phyloP scores from a whole-genome alignment of 208 protist species.

The Leishmania major region DNA sequence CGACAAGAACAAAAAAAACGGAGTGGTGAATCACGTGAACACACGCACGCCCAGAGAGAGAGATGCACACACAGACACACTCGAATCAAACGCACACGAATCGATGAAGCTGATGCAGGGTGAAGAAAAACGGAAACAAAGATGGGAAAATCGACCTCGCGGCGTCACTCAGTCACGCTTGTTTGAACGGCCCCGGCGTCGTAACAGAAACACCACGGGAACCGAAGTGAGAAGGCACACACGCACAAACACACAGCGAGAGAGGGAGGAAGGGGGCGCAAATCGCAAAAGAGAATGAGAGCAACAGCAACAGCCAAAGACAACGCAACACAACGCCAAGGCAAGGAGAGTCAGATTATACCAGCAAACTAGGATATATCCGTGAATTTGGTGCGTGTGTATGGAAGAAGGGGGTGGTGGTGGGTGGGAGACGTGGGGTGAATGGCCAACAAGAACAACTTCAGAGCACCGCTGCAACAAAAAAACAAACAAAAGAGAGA shows the following conservation, averaged over 20 bases:
- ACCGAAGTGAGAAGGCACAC: background rate
- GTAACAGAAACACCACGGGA: background rate
- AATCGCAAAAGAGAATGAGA: slow-evolving; percentile 3
- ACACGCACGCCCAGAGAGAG: background rate
- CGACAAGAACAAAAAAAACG: background rate
- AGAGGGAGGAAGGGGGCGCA: no score
- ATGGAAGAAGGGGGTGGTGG: background rate
- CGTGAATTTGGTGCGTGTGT: background rate
- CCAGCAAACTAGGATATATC: background rate
- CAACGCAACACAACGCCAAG: slow-evolving; percentile 1
- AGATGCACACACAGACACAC: background rate
- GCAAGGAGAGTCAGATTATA: background rate
- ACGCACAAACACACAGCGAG: no score
- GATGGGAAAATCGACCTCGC: background rate
- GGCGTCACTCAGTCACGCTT: background rate
- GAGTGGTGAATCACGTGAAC: background rate
- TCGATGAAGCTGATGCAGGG: background rate
- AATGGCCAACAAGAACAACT: background rate
- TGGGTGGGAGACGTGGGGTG: background rate
- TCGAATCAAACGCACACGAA: background rate
- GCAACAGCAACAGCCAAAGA: background rate
- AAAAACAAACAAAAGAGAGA: background rate
- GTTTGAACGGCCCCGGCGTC: background rate
- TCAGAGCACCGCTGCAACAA: background rate
- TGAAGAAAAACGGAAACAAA: background rate